Conservation (phyloP, 768 basidiomycete genomes). For the Russula brevipes region DNA sequence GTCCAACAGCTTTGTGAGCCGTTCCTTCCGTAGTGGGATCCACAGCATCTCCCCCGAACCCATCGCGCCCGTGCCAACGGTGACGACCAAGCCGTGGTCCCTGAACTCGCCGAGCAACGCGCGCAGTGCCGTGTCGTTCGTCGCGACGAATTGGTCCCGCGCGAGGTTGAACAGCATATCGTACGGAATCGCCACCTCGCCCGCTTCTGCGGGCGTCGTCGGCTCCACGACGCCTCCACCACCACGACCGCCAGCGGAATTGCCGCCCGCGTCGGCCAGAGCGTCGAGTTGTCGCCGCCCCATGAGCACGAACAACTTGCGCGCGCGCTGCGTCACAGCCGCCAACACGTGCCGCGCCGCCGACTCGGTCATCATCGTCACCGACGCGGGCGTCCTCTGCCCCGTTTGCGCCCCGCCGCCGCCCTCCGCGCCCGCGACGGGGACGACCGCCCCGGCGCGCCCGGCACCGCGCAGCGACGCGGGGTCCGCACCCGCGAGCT, state of each 20-base stretch:
- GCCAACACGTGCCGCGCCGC: slow-evolving; percentile 77
- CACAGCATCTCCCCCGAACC: slow-evolving; percentile 61
- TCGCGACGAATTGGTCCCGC: slow-evolving; percentile 80
- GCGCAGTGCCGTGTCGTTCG: slow-evolving; percentile 78
- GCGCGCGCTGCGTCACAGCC: slow-evolving; percentile 82
- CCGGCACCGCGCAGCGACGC: slow-evolving; percentile 48
- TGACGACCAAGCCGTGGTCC: slow-evolving; percentile 83
- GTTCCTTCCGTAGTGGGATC: slow-evolving; percentile 82
- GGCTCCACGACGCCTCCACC: not conserved
- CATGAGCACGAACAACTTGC: slow-evolving; percentile 73
- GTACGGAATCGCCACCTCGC: slow-evolving; percentile 55
- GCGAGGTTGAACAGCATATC: slow-evolving; percentile 69
- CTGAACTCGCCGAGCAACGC: slow-evolving; percentile 84
- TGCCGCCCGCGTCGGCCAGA: slow-evolving; percentile 37
- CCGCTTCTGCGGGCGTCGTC: slow-evolving; percentile 36
- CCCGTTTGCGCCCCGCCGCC: slow-evolving; percentile 26
- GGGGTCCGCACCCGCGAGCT: slow-evolving; percentile 64
- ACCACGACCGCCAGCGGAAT: not conserved
- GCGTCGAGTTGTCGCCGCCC: slow-evolving; percentile 62
- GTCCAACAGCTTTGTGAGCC: slow-evolving; percentile 44
- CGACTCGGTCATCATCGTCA: slow-evolving; percentile 57
- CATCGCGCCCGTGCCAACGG: slow-evolving; percentile 29
- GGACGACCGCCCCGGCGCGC: not conserved
- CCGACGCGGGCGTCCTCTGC: slow-evolving; percentile 34
- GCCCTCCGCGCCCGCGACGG: slow-evolving; percentile 27